A percentile compares a stretch with the other conserved stretches of the same genome.
Evolutionary conservation across 805 yeast species (phyloP).

Genomic region (Pichia insulana): DNA sequence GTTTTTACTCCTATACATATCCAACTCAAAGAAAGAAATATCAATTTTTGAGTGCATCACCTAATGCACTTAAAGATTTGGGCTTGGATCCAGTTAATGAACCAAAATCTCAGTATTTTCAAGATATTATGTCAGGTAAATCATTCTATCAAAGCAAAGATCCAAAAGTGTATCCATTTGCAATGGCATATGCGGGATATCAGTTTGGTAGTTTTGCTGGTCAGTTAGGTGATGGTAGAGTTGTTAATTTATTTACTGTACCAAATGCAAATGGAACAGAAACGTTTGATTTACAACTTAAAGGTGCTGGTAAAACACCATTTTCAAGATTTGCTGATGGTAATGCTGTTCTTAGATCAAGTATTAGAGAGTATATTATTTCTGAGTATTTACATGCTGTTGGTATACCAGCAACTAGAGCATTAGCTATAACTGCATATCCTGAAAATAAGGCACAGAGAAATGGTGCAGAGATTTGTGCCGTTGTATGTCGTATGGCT

Average conservation of each 20-base stretch:
- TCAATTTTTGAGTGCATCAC: slow-evolving; percentile 48
- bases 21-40: slow-evolving; percentile 56
- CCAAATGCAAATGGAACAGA: slow-evolving; percentile 32
- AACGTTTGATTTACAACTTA: slow-evolving; percentile 65
- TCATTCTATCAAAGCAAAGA: slow-evolving; percentile 29
- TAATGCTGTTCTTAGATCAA: slow-evolving; percentile 81
- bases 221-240: slow-evolving; percentile 94
- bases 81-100: slow-evolving; percentile 41
- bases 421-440: slow-evolving; percentile 59
- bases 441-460: slow-evolving; percentile 77
- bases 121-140: slow-evolving; percentile 52
- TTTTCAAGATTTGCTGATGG: slow-evolving; percentile 95
- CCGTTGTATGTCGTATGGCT: slow-evolving; percentile 76
- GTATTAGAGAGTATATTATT: slow-evolving; percentile 79
- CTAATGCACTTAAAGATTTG: slow-evolving; percentile 51
- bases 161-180: slow-evolving; percentile 53
- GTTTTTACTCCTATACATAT: slow-evolving; percentile 63
- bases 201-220: slow-evolving; percentile 97
- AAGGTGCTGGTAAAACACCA: slow-evolving; percentile 91
- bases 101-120: slow-evolving; percentile 26
- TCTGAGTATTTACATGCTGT: slow-evolving; percentile 75
- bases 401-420: slow-evolving; percentile 83
- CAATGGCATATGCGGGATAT: slow-evolving; percentile 92
- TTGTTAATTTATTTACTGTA: slow-evolving; percentile 69
- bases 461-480: slow-evolving; percentile 67